These are phyloP conservation scores for Aspergillus sclerotiicarbonarius DNA, from an alignment of 495 filamentous ascomycete species.

Conservation along the genomic window DNA sequence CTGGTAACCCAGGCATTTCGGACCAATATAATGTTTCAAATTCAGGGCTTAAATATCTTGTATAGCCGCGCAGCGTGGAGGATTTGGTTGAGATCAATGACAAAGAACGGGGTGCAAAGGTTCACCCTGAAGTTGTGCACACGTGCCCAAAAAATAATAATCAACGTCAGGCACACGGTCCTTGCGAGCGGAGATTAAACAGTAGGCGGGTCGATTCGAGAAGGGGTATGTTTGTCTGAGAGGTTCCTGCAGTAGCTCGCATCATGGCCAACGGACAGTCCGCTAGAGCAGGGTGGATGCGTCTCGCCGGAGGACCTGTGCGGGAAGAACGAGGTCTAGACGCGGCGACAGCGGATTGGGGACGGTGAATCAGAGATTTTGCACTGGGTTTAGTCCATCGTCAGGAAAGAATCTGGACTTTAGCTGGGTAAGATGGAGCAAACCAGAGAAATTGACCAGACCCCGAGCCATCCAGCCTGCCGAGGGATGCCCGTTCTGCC, in stretches of 20 bases:
- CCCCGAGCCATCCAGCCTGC: neutral
- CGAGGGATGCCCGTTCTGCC: slow-evolving; percentile 13
- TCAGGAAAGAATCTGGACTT: neutral
- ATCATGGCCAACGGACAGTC: slow-evolving; percentile 27
- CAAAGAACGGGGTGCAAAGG: neutral
- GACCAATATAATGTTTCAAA: slow-evolving; percentile 11
- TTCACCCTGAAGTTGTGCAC: neutral
- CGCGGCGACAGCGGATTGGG: neutral
- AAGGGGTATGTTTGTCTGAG: slow-evolving; percentile 26
- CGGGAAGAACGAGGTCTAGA: slow-evolving; percentile 1
- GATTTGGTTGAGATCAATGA: slow-evolving; percentile 8
- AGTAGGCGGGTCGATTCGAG: slow-evolving; percentile 17
- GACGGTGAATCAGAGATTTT: neutral
- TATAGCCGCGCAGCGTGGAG: slow-evolving; percentile 18
- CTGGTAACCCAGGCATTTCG: slow-evolving; percentile 81
- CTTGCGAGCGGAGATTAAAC: slow-evolving; percentile 5
- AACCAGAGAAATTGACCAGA: neutral
- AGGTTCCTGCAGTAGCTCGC: slow-evolving; percentile 30
- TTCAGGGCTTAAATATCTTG: slow-evolving; percentile 9
- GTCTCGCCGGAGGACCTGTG: slow-evolving; percentile 15
- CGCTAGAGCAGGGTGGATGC: slow-evolving; percentile 12
- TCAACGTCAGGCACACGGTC: slow-evolving; percentile 6
- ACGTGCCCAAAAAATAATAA: slow-evolving; percentile 3
- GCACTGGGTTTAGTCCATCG: slow-evolving; percentile 8
- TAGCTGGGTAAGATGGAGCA: neutral